These are phyloP conservation scores for Fusarium anguioides DNA, from an alignment of 2,329 filamentous ascomycete species.

Conservation along the genomic window DNA sequence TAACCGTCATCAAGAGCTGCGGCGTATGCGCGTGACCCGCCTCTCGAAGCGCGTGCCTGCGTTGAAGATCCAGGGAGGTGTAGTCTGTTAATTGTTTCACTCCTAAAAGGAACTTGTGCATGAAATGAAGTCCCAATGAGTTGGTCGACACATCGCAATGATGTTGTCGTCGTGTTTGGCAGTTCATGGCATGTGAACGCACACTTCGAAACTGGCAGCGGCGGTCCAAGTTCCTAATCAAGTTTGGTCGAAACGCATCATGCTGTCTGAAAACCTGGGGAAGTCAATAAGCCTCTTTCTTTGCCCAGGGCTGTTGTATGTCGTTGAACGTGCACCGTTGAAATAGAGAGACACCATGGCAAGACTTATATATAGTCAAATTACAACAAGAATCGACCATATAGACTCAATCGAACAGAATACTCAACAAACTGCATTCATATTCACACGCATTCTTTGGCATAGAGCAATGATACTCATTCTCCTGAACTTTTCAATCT, in stretches of 20 bases:
- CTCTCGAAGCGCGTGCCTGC: constrained; percentile 24
- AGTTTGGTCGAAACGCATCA: constrained; percentile 33
- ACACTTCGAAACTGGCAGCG: constrained; percentile 18
- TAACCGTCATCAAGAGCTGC: constrained; percentile 9
- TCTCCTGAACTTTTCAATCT: constrained; percentile 26
- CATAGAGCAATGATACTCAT: neutral
- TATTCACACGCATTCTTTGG: neutral
- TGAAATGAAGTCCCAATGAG: constrained; percentile 12
- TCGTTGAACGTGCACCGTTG: neutral
- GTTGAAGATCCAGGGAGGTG: constrained; percentile 5
- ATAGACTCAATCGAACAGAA: neutral
- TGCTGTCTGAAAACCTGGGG: constrained; percentile 36
- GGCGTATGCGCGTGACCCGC: constrained; percentile 27
- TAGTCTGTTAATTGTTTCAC: neutral
- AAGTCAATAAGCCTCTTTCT: constrained; percentile 22
- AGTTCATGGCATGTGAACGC: constrained; percentile 37
- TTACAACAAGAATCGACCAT: neutral
- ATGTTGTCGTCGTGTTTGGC: constrained; percentile 3
- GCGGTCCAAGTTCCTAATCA: constrained; percentile 37
- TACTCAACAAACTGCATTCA: no score
- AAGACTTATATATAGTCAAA: neutral
- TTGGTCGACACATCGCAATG: constrained; percentile 25
- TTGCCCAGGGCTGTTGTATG: neutral
- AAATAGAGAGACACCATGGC: neutral
- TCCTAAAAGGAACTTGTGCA: constrained; percentile 20